Evolutionary conservation across 1,284 basidiomycete genomes (phyloP).

Genomic region (Peniophora sp.): DNA sequence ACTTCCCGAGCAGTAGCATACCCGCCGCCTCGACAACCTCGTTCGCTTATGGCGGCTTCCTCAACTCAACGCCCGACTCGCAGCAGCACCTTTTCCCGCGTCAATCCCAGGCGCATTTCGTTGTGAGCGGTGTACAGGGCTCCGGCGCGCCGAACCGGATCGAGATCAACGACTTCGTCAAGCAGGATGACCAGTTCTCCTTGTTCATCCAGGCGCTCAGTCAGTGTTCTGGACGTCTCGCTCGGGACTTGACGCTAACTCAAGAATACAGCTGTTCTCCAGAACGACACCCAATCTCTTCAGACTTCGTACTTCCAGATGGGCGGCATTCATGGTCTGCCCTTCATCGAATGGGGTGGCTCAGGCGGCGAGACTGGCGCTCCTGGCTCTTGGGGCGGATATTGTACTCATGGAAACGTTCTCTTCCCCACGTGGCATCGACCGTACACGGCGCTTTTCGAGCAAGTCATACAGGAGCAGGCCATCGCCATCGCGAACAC

Average conservation of each 20-base stretch:
- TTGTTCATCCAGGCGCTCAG: conserved; percentile 39
- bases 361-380: conserved; percentile 19
- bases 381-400: conserved; percentile 26
- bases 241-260: neutral
- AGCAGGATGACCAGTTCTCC: conserved; percentile 34
- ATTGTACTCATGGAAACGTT: conserved; percentile 41
- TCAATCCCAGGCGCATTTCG: conserved; percentile 5
- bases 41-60: neutral
- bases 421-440: conserved; percentile 49
- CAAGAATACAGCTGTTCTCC: conserved; percentile 24
- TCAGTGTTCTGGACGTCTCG: conserved; percentile 14
- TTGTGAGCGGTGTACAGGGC: conserved; percentile 24
- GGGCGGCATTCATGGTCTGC: conserved; percentile 40
- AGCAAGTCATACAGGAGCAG: conserved; percentile 36
- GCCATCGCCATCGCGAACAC: conserved; percentile 30
- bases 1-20: neutral
- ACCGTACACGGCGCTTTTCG: conserved; percentile 37
- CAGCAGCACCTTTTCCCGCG: neutral
- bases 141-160: conserved; percentile 24
- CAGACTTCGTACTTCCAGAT: conserved; percentile 35
- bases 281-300: conserved; percentile 20
- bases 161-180: conserved; percentile 38
- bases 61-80: neutral
- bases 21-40: neutral
- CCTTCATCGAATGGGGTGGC: conserved; percentile 33